phyloP scores from a whole-genome alignment of 73 alveolate species.

The Stentor coeruleus region DNA sequence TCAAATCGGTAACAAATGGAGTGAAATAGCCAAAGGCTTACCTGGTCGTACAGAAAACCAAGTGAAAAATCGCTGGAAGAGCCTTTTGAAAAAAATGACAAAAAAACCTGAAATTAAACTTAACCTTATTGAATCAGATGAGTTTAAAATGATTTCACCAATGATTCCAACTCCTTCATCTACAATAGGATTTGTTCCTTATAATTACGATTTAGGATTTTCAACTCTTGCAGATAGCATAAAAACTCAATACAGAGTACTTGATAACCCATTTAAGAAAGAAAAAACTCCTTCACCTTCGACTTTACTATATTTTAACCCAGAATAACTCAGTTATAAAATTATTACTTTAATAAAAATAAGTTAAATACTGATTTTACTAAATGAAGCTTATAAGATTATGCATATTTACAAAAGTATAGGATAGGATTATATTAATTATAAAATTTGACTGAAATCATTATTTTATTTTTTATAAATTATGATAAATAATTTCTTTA shows the following conservation, averaged over 20 bases:
- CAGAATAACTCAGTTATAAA: no score
- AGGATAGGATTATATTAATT: no score
- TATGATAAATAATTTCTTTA: no score
- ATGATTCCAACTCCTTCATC: neutral
- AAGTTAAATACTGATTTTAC: no score
- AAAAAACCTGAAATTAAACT: constrained; percentile 9
- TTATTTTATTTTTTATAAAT: no score
- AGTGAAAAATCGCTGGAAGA: constrained; percentile 65
- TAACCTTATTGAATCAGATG: neutral
- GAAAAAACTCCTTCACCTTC: neutral
- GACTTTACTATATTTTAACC: neutral
- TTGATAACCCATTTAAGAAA: neutral
- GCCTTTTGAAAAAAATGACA: constrained; percentile 2
- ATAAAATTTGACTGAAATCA: no score
- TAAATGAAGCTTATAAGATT: no score
- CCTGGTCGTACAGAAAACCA: constrained; percentile 84
- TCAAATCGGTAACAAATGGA: constrained; percentile 82
- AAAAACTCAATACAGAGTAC: neutral
- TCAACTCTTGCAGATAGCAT: neutral
- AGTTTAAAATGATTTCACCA: neutral
- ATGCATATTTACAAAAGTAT: no score
- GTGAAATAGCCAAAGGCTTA: constrained; percentile 60
- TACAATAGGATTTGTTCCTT: constrained; percentile 4
- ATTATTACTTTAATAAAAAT: no score
- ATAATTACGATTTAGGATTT: constrained; percentile 12